Base-by-base conservation (phyloP, 768 basidiomycete species). In the Phaeotremella skinneri region DNA sequence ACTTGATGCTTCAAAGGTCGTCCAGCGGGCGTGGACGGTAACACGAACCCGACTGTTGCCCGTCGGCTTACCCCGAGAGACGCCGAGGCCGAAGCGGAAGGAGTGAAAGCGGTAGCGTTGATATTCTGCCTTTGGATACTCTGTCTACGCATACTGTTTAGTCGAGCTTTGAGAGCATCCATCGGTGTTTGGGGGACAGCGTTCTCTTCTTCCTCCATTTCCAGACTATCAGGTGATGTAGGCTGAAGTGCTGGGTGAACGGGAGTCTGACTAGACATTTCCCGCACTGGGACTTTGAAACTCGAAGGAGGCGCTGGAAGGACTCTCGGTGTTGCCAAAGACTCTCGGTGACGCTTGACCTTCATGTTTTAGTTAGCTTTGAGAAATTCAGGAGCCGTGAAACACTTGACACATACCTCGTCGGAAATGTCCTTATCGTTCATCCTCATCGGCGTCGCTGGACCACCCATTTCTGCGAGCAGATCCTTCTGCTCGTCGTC, bases 261-360 rank as follows among this genome's bases (percentile, higher is more conserved):
- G 14, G 64, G 65, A 7, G 66, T 59, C 4, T 67, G 25, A n/a
- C 47, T 23, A 4, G 55, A 23, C 9, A 64, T 43, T 26, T 59
- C 59, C 16, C 62, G 58, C 20, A 70, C 54, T 25, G 61, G 66
- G 27, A 56, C 50, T 30, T 66, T 63, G 67, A 74, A 74, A 41
- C 57, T 64, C 14, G 59, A 39, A 1, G 73, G 73, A 30, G 66
- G 67, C 1, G 63, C 41, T 14, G 73, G 73, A 2, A 75, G 60
- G n/a, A 62, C 56, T 26, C 73, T 67, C 20, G 73, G 73, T 0
- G 70, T 74, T 17, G 70, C 73, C 29, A 74, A 62, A 2, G 68
- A 55, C 51, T 72, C 58, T 4, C 66, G 52, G 11, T 63, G 65
- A 26, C 63, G 56, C 52, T 63, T 58, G 14, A 54, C 55, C 67